Percentiles rank a stretch among this genome's conserved stretches.
These are phyloP conservation scores for Nitzschia sp. DNA, from an alignment of 108 stramenopile genomes.

Conservation along the genomic window DNA sequence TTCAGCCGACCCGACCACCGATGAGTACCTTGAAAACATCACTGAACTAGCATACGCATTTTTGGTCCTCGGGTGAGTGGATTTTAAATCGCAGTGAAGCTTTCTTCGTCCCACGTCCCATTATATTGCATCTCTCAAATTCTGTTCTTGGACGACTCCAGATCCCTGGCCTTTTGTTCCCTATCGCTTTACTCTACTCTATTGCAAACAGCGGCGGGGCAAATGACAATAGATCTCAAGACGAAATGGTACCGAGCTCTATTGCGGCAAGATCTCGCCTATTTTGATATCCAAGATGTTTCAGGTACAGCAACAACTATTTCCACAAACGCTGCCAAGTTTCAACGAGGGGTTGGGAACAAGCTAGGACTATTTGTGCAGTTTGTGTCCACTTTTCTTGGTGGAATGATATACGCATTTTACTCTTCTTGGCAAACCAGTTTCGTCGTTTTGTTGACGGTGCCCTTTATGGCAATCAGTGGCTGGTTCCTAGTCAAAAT, in stretches of 20 bases:
- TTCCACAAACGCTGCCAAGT: slow-evolving; percentile 27
- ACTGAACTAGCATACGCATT: slow-evolving; percentile 45
- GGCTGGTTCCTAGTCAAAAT: not conserved
- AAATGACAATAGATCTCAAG: slow-evolving; percentile 37
- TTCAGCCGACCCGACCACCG: slow-evolving; percentile 26
- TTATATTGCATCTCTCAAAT: no score
- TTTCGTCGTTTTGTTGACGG: slow-evolving; percentile 29
- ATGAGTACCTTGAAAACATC: slow-evolving; percentile 14
- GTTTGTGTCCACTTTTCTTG: slow-evolving; percentile 40
- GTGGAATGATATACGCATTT: slow-evolving; percentile 39
- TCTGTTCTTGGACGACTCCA: no score
- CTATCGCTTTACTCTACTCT: slow-evolving; percentile 28
- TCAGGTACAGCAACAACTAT: slow-evolving; percentile 38
- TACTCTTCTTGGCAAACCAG: slow-evolving; percentile 31
- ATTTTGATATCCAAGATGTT: slow-evolving; percentile 49
- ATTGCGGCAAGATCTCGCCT: slow-evolving; percentile 52
- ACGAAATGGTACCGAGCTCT: slow-evolving; percentile 45
- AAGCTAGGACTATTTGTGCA: slow-evolving; percentile 26
- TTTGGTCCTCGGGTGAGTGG: slow-evolving; percentile 40
- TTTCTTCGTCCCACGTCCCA: no score
- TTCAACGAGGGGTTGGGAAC: slow-evolving; percentile 28
- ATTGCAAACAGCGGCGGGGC: slow-evolving; percentile 40
- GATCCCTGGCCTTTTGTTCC: slow-evolving; percentile 35
- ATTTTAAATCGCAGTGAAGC: no score
- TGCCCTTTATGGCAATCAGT: slow-evolving; percentile 7